phyloP scores from a whole-genome alignment of 2,329 filamentous ascomycete species.

The Albifimbria verrucaria region DNA sequence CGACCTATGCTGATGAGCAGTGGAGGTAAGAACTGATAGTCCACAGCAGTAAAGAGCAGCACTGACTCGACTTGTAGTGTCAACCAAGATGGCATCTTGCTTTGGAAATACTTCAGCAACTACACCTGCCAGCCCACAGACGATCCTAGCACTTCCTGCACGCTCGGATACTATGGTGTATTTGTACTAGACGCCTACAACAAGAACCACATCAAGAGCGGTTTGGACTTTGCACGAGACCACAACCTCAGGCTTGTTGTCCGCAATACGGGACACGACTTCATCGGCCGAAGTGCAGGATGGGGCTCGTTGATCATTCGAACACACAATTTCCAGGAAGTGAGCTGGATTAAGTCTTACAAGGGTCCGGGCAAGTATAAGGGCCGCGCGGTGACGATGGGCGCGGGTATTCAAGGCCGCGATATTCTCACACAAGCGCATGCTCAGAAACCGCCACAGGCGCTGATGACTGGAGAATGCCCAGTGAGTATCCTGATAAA shows the following conservation, averaged over 20 bases:
- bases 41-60: not conserved
- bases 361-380: not conserved
- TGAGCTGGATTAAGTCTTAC: constrained; percentile 5
- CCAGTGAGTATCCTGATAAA: not conserved
- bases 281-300: constrained; percentile 55
- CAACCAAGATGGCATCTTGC: constrained; percentile 23
- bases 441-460: not conserved
- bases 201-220: constrained; percentile 1
- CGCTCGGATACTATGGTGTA: constrained; percentile 35
- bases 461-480: constrained; percentile 1
- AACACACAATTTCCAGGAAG: constrained; percentile 48
- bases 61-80: constrained; percentile 10
- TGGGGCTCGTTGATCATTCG: constrained; percentile 52
- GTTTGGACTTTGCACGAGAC: constrained; percentile 35
- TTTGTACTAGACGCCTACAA: constrained; percentile 23
- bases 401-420: not conserved
- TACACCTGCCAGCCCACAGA: constrained; percentile 22
- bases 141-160: constrained; percentile 29
- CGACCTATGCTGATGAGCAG: constrained; percentile 27
- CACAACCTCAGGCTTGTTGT: constrained; percentile 51
- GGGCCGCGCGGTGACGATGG: not conserved
- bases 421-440: not conserved
- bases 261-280: constrained; percentile 56
- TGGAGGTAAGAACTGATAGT: constrained; percentile 31
- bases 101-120: constrained; percentile 43